Evolutionary conservation across 768 basidiomycete species (phyloP).

Genomic region (Rhizopogon rudus): DNA sequence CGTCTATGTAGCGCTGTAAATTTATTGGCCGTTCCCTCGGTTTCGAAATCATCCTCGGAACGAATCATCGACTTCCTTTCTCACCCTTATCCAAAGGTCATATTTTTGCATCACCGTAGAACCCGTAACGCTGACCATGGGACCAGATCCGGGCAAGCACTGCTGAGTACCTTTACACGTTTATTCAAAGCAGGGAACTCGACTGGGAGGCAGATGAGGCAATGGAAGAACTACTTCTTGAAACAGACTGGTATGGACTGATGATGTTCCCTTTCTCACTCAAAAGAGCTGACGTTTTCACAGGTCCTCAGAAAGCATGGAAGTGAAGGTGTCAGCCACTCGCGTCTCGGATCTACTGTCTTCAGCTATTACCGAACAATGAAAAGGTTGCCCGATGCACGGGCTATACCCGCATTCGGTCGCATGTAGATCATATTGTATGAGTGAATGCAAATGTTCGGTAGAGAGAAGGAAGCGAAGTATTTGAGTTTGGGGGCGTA

Average conservation of each 20-base stretch:
- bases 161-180: constrained; percentile 79
- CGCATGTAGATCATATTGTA: constrained; percentile 1
- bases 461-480: background rate
- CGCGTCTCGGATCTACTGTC: constrained; percentile 36
- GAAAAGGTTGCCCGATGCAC: background rate
- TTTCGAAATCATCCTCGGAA: constrained; percentile 38
- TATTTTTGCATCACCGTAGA: constrained; percentile 10
- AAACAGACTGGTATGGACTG: constrained; percentile 72
- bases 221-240: constrained; percentile 64
- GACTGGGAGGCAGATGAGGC: constrained; percentile 55
- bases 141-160: constrained; percentile 71
- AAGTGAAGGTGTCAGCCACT: constrained; percentile 35
- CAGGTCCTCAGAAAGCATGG: constrained; percentile 46
- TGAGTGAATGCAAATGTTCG: background rate
- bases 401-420: background rate
- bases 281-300: constrained; percentile 19
- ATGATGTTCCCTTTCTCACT: constrained; percentile 3
- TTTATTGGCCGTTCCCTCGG: constrained; percentile 46
- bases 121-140: constrained; percentile 5
- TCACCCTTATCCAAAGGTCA: constrained; percentile 80
- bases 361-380: constrained; percentile 12
- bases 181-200: constrained; percentile 66
- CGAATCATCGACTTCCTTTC: constrained; percentile 58
- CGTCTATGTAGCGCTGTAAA: constrained; percentile 51
- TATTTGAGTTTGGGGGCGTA: background rate